A percentile compares a stretch with the other conserved stretches of the same genome.
Conservation (phyloP, 306 rosid genomes). For the Begonia masoniana region DNA sequence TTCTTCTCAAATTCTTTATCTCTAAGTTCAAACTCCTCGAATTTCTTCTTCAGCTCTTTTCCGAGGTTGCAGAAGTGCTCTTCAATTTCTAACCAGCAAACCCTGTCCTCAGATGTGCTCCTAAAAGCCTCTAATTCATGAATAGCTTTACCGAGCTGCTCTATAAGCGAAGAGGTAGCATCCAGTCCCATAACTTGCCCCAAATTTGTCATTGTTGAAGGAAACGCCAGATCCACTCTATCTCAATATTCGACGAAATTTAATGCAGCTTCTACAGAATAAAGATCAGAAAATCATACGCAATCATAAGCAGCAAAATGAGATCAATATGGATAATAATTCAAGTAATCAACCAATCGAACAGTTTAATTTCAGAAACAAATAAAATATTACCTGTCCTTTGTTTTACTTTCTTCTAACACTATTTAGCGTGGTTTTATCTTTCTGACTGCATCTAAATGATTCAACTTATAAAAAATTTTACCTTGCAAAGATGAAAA, state of each 20-base stretch:
- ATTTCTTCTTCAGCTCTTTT: slow-evolving; percentile 25
- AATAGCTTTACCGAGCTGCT: slow-evolving; percentile 41
- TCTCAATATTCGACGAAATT: slow-evolving; percentile 7
- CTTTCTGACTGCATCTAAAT: neutral
- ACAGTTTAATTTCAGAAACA: slow-evolving; percentile 2
- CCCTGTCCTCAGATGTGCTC: slow-evolving; percentile 28
- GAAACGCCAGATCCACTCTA: slow-evolving; percentile 7
- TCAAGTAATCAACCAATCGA: neutral
- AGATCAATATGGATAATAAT: neutral
- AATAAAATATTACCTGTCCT: neutral
- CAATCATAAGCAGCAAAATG: neutral
- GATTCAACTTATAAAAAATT: no score
- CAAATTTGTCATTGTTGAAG: slow-evolving; percentile 26
- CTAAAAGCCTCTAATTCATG: slow-evolving; percentile 42
- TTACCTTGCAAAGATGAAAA: neutral
- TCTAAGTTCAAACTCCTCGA: slow-evolving; percentile 45
- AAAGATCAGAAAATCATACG: slow-evolving; percentile 2
- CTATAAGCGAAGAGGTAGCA: slow-evolving; percentile 24
- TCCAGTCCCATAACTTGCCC: slow-evolving; percentile 27
- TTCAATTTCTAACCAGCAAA: slow-evolving; percentile 60
- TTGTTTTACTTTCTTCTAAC: neutral
- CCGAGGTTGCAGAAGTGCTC: slow-evolving; percentile 52
- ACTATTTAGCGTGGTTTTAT: neutral
- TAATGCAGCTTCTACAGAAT: slow-evolving; percentile 3
- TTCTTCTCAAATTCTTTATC: slow-evolving; percentile 42